Evolutionary conservation across 345 rosid genomes (phyloP).

Genomic region (thale cress (Arabidopsis thaliana)): DNA sequence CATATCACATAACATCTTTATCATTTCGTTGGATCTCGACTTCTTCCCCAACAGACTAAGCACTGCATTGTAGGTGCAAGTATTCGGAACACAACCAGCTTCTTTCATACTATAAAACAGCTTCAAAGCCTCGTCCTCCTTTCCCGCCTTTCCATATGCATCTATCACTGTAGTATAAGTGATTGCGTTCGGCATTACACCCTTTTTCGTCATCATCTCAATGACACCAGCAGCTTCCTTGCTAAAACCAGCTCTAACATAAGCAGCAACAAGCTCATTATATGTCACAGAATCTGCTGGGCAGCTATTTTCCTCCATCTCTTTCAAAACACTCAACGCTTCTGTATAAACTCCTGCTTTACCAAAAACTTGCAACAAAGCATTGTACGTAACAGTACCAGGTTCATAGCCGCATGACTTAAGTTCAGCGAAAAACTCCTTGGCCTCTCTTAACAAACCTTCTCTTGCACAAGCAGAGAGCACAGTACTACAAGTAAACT

Average conservation of each 20-base stretch:
- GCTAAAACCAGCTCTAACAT: constrained; percentile 80
- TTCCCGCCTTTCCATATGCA: constrained; percentile 83
- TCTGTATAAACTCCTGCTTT: constrained; percentile 80
- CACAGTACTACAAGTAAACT: constrained; percentile 91
- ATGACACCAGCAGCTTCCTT: constrained; percentile 82
- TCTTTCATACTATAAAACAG: constrained; percentile 72
- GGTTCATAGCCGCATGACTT: constrained; percentile 74
- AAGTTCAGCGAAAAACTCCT: constrained; percentile 68
- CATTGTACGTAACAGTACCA: constrained; percentile 81
- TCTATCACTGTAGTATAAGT: constrained; percentile 84
- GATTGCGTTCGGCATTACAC: constrained; percentile 77
- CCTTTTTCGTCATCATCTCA: constrained; percentile 65
- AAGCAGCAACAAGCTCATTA: constrained; percentile 85
- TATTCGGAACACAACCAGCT: constrained; percentile 85
- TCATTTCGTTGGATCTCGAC: constrained; percentile 69
- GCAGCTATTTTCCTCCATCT: constrained; percentile 85
- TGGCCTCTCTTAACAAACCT: constrained; percentile 77
- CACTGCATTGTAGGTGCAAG: constrained; percentile 75
- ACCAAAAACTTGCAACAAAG: constrained; percentile 76
- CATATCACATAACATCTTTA: constrained; percentile 75
- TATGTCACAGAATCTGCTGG: constrained; percentile 75
- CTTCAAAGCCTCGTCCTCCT: constrained; percentile 69
- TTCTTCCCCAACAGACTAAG: constrained; percentile 86
- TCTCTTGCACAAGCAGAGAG: constrained; percentile 89
- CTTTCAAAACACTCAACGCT: constrained; percentile 73